Conservation (phyloP, 768 basidiomycete genomes). For the Lentinula sp. region DNA sequence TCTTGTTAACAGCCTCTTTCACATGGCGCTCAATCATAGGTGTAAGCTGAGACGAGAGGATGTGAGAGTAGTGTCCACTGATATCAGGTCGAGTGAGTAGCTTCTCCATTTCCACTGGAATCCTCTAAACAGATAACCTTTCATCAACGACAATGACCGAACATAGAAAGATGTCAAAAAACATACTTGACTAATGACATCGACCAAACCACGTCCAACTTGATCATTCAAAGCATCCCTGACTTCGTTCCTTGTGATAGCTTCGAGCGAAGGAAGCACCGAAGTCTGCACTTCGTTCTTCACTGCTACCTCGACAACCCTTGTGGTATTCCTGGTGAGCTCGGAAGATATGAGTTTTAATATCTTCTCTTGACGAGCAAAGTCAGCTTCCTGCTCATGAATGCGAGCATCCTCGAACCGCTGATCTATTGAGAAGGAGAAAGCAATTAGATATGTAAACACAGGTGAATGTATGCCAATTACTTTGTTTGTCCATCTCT, state of each 20-base stretch:
- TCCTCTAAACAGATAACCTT: constrained; percentile 35
- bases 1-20: constrained; percentile 71
- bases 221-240: constrained; percentile 74
- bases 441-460: neutral
- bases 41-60: constrained; percentile 64
- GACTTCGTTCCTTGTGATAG: constrained; percentile 77
- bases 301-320: constrained; percentile 85
- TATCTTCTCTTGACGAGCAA: constrained; percentile 82
- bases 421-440: constrained; percentile 47
- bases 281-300: constrained; percentile 81
- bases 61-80: constrained; percentile 68
- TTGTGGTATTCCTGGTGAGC: constrained; percentile 80
- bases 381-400: constrained; percentile 76
- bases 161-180: neutral
- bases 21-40: constrained; percentile 78
- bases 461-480: constrained; percentile 7
- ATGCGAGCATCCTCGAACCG: constrained; percentile 78
- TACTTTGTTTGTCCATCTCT: constrained; percentile 89
- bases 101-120: constrained; percentile 78
- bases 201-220: constrained; percentile 65
- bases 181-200: constrained; percentile 68
- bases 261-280: constrained; percentile 77
- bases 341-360: constrained; percentile 84
- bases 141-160: neutral
- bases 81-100: constrained; percentile 72